These are phyloP conservation scores for Lodderomyces jiufengensis DNA, from an alignment of 1,139 yeast genomes.

Conservation along the genomic window DNA sequence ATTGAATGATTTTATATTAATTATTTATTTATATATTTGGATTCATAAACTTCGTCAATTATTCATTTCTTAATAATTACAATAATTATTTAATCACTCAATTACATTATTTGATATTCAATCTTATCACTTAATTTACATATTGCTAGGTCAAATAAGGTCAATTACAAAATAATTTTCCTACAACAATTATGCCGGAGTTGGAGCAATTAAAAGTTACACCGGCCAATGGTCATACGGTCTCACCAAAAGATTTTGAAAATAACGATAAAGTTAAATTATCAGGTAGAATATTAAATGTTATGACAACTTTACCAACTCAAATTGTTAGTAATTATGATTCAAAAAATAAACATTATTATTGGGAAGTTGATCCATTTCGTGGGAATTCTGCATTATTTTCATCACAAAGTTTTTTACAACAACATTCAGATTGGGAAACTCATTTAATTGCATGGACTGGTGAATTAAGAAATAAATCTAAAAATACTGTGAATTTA, in stretches of 20 bases:
- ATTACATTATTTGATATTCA: no score
- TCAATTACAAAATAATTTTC: no score
- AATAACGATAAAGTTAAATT: constrained; percentile 29
- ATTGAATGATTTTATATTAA: no score
- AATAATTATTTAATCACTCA: no score
- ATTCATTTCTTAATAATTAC: no score
- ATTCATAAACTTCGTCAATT: no score
- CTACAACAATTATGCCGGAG: constrained; percentile 7
- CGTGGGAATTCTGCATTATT: constrained; percentile 85
- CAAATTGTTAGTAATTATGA: constrained; percentile 45
- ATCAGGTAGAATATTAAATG: constrained; percentile 66
- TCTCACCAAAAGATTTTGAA: constrained; percentile 32
- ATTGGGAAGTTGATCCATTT: constrained; percentile 59
- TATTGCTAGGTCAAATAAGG: not conserved
- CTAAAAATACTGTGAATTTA: constrained; percentile 14
- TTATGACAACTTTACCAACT: constrained; percentile 66
- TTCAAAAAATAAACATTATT: constrained; percentile 22
- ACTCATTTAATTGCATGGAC: constrained; percentile 93
- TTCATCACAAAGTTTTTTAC: constrained; percentile 66
- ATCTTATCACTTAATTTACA: no score
- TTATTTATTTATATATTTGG: no score
- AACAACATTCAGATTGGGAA: constrained; percentile 74
- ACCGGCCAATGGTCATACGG: constrained; percentile 12
- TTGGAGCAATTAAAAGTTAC: constrained; percentile 6
- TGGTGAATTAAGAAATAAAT: constrained; percentile 65